Conservation (phyloP, 495 filamentous ascomycete genomes). For the Cairneyella variabilis region DNA sequence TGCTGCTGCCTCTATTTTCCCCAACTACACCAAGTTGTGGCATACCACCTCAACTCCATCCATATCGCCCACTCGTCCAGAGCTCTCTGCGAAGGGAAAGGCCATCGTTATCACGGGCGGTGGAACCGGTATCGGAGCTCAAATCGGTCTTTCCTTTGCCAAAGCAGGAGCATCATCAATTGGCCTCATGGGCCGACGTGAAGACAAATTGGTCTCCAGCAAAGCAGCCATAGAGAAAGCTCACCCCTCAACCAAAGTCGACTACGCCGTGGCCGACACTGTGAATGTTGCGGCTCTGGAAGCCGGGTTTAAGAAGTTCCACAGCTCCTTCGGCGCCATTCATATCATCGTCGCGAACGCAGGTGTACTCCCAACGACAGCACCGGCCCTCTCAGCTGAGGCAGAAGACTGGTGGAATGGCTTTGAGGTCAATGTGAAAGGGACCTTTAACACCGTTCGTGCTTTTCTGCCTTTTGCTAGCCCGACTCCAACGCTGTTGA, state of each 20-base stretch:
- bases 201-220: constrained; percentile 26
- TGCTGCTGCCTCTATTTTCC: constrained; percentile 1
- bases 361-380: constrained; percentile 10
- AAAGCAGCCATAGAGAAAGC: constrained; percentile 1
- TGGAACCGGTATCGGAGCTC: constrained; percentile 30
- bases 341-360: constrained; percentile 35
- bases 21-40: constrained; percentile 3
- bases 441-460: background rate
- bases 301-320: constrained; percentile 9
- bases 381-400: background rate
- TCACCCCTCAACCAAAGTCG: background rate
- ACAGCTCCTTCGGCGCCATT: constrained; percentile 22
- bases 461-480: background rate
- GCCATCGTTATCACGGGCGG: constrained; percentile 45
- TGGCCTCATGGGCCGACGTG: constrained; percentile 14
- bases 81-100: constrained; percentile 31
- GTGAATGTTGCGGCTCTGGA: constrained; percentile 34
- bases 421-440: background rate
- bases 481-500: constrained; percentile 26
- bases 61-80: constrained; percentile 32
- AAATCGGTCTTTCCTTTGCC: constrained; percentile 25
- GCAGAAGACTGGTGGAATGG: background rate
- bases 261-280: constrained; percentile 31
- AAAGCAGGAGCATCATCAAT: constrained; percentile 12
- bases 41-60: constrained; percentile 42